A percentile compares a stretch with the other conserved stretches of the same genome.
phyloP scores from a whole-genome alignment of 192 early-diverging fungal genomes.

The Gaertneriomyces sp. region DNA sequence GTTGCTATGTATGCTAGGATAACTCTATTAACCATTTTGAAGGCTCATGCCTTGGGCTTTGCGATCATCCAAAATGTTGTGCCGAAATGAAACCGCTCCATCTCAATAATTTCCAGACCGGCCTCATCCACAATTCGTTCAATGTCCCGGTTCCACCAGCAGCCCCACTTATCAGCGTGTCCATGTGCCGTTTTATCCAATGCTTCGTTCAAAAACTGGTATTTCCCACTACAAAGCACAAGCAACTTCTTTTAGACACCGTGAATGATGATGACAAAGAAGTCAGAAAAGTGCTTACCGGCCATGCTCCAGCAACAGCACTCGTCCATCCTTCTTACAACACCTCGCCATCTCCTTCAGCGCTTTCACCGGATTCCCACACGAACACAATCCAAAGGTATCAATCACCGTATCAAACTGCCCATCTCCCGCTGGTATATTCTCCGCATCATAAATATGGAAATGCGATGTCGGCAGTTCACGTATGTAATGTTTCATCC shows the following conservation, averaged over 20 bases:
- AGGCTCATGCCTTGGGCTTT: slow-evolving; percentile 15
- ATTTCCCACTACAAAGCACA: slow-evolving; percentile 19
- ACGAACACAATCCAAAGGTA: slow-evolving; percentile 67
- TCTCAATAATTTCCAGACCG: slow-evolving; percentile 48
- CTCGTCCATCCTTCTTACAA: slow-evolving; percentile 42
- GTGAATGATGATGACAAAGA: too few species aligned
- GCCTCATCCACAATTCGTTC: slow-evolving; percentile 48
- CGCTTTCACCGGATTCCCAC: slow-evolving; percentile 48
- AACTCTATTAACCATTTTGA: neutral
- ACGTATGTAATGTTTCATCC: slow-evolving; percentile 18
- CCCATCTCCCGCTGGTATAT: slow-evolving; percentile 1
- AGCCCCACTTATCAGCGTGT: slow-evolving; percentile 65
- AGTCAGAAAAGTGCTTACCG: neutral
- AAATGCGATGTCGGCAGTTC: slow-evolving; percentile 25
- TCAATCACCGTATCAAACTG: slow-evolving; percentile 62
- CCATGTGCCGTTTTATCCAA: slow-evolving; percentile 55
- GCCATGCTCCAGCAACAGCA: slow-evolving; percentile 67
- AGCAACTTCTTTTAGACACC: too few species aligned
- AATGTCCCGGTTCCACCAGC: slow-evolving; percentile 70
- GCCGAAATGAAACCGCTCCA: slow-evolving; percentile 60
- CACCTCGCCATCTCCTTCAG: slow-evolving; percentile 47
- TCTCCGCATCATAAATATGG: slow-evolving; percentile 35
- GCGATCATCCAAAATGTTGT: slow-evolving; percentile 62
- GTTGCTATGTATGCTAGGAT: neutral
- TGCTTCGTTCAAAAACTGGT: slow-evolving; percentile 51